Base-by-base conservation (phyloP, 495 filamentous ascomycete species). In the Trichoderma erinaceum region DNA sequence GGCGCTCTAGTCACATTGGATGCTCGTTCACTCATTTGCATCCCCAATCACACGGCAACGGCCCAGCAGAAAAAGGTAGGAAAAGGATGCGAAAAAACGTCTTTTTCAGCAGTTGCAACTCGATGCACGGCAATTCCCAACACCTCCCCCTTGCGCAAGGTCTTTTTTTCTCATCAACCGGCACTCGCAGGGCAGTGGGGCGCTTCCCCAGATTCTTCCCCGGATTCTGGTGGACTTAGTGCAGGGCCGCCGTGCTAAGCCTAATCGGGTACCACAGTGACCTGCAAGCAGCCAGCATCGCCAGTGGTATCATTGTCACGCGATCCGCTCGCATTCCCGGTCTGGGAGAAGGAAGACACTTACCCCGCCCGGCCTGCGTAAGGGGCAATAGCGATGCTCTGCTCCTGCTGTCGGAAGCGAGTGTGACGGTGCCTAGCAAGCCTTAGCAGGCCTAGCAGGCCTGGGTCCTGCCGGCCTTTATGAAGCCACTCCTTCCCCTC, bases 271-370 rank as follows among this genome's bases (percentile, higher is more conserved):
- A 52, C 48, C 48, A 52, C 48, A 16, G 18, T 21, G 48, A 21
- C 48, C 18, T 52, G 15, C 48, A 52, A 1, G 48, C 18, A 38
- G 35, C 48, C 18, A 23, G 48, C 48, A 52, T 52, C 48, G 48
- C 48, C 48, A 52, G 48, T 52, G 48, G 48, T 52, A 52, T 52
- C 48, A 52, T 52, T 52, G 48, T 52, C 48, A 52, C 48, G 48
- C 48, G 48, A 52, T 52, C 48, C 48, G 21, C 18, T 52, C 48
- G 18, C 48, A 52, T 52, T 52, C 48, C 48, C 48, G 4, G 48
- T 25, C 48, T n/a, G 48, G 48, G 48, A 52, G 48, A 23, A 21
- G 48, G 48, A n/a, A 52, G 48, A 4, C n/a, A n/a, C 18, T 38
- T 52, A 52, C 48, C 48, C 48, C 48, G 48, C 48, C n/a, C 48